These are phyloP conservation scores for Elsinoe necatrix DNA, from an alignment of 2,329 filamentous ascomycete species.

Conservation along the genomic window DNA sequence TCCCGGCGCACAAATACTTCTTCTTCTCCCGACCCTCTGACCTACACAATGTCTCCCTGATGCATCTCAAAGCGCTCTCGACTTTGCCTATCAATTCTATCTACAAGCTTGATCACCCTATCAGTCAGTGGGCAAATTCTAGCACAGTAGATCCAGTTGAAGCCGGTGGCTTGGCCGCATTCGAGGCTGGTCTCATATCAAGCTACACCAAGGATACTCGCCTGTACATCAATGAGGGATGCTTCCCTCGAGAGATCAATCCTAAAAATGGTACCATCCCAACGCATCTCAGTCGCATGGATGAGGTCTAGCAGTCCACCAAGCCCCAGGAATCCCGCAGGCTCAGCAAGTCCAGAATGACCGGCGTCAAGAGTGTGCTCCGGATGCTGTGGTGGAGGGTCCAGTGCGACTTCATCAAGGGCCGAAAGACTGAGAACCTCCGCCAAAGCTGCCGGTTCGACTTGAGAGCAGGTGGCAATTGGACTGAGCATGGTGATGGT, in stretches of 20 bases:
- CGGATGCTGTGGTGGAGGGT: constrained; percentile 15
- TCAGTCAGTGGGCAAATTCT: background rate
- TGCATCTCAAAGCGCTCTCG: constrained; percentile 15
- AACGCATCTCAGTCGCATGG: background rate
- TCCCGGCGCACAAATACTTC: constrained; percentile 17
- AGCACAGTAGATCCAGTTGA: too few species aligned
- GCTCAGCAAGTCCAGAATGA: background rate
- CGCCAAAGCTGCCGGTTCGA: constrained; percentile 1
- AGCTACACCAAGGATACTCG: background rate
- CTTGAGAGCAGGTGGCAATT: background rate
- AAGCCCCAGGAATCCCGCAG: constrained; percentile 8
- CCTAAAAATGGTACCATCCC: background rate
- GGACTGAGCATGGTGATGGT: constrained; percentile 5
- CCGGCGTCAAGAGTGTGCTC: background rate
- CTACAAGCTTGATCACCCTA: background rate
- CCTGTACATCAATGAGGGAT: constrained; percentile 5
- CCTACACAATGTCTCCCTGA: constrained; percentile 15
- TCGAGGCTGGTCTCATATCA: too few species aligned
- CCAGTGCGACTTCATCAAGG: constrained; percentile 14
- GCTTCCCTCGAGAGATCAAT: constrained; percentile 2
- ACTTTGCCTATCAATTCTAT: background rate
- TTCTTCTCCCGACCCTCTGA: constrained; percentile 19
- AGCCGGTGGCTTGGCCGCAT: too few species aligned
- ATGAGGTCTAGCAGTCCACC: background rate
- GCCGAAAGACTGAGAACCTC: constrained; percentile 3